Conservation (phyloP, 257 asterid species). For the Nicotiana noctiflora region DNA sequence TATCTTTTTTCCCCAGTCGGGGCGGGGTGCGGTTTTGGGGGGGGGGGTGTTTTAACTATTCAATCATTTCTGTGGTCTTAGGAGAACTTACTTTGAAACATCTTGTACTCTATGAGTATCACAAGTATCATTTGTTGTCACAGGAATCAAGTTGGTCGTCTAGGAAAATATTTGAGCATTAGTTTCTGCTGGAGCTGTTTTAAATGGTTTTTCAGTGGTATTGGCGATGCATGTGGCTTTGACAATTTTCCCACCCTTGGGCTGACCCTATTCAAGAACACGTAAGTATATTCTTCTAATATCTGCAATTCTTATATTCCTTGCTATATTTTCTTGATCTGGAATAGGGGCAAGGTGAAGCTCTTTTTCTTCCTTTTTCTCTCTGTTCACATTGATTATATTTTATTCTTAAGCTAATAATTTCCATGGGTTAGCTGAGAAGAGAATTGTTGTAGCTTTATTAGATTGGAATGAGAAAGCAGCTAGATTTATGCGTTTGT, state of each 20-base stretch:
- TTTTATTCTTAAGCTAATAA: neutral
- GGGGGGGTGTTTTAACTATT: neutral
- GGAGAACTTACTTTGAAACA: neutral
- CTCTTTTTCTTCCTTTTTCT: neutral
- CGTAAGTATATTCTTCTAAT: conserved; percentile 39
- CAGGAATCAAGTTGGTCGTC: conserved; percentile 85
- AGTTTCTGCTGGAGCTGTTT: conserved; percentile 92
- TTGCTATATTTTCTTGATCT: neutral
- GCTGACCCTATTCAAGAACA: conserved; percentile 60
- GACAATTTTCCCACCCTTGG: conserved; percentile 91
- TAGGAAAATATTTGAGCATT: conserved; percentile 89
- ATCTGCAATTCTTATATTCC: neutral
- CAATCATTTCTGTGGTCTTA: neutral
- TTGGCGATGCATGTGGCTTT: conserved; percentile 94
- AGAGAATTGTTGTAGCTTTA: neutral
- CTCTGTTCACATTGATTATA: neutral
- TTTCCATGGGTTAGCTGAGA: neutral
- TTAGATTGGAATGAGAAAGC: neutral
- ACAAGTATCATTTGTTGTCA: neutral
- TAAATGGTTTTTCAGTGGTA: conserved; percentile 96
- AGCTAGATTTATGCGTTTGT: neutral
- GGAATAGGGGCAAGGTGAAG: neutral
- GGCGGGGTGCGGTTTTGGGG: neutral
- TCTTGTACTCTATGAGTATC: neutral
- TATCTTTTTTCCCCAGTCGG: neutral